Evolutionary conservation across 192 early-diverging fungal species (phyloP).

Genomic region (Coemansia sp.): DNA sequence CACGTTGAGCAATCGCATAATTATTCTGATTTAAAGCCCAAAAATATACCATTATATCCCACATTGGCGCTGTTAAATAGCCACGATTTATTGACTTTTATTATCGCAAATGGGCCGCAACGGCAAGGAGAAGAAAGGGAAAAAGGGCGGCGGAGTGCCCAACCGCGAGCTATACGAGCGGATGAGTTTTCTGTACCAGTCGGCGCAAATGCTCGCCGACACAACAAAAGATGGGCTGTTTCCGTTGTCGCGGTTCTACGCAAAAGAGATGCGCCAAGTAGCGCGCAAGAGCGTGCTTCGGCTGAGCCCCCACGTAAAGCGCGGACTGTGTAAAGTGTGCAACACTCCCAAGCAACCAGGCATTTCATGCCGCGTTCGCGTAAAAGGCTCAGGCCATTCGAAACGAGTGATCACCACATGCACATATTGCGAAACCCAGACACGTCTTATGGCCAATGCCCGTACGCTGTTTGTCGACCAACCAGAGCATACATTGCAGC

Average conservation of each 20-base stretch:
- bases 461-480: slow-evolving; percentile 41
- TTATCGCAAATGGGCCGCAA: neutral
- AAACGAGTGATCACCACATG: slow-evolving; percentile 39
- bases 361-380: slow-evolving; percentile 29
- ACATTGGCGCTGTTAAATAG: neutral
- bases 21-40: neutral
- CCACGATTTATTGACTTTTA: neutral
- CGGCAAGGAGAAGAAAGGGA: slow-evolving; percentile 3
- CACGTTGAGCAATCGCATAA: neutral
- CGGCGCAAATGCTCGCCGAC: slow-evolving; percentile 33
- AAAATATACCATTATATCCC: neutral
- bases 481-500: slow-evolving; percentile 22
- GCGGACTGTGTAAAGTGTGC: slow-evolving; percentile 37
- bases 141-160: slow-evolving; percentile 20
- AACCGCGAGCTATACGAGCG: slow-evolving; percentile 46
- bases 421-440: slow-evolving; percentile 28
- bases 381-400: slow-evolving; percentile 25
- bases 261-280: slow-evolving; percentile 45
- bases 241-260: slow-evolving; percentile 35
- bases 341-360: slow-evolving; percentile 33
- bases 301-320: slow-evolving; percentile 44
- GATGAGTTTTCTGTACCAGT: slow-evolving; percentile 51
- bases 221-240: neutral
- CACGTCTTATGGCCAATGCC: slow-evolving; percentile 3
- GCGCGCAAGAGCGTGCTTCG: slow-evolving; percentile 49